Evolutionary conservation across 495 filamentous ascomycete species (phyloP).

Genomic region (Neurospora sp.): DNA sequence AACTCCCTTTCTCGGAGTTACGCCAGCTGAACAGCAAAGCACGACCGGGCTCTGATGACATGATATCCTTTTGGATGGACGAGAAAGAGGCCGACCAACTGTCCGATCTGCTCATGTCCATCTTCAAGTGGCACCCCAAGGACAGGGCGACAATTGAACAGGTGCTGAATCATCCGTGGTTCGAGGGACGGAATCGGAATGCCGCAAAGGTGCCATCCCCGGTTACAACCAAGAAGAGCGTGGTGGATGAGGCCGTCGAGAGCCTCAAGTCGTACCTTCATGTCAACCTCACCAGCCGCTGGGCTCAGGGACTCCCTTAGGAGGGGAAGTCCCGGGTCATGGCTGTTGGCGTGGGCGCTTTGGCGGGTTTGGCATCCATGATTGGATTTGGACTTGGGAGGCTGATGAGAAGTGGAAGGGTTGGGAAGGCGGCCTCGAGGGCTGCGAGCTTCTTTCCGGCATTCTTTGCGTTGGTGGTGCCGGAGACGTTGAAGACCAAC

Average conservation of each 20-base stretch:
- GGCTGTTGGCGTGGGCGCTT: not conserved
- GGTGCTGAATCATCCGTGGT: constrained; percentile 10
- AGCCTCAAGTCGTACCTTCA: too few species aligned
- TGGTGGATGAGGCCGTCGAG: too few species aligned
- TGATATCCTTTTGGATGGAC: not conserved
- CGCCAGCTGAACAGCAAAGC: too few species aligned
- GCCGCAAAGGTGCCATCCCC: not conserved
- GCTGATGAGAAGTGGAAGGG: not conserved
- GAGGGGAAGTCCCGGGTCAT: not conserved
- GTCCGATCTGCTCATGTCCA: constrained; percentile 13
- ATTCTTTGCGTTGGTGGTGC: not conserved
- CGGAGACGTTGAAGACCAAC: not conserved
- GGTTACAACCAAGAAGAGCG: too few species aligned
- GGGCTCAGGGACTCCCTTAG: not conserved
- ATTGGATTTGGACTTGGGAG: not conserved
- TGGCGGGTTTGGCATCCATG: not conserved
- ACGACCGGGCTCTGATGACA: too few species aligned
- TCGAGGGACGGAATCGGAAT: not conserved
- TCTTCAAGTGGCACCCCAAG: constrained; percentile 17
- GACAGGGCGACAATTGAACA: constrained; percentile 2
- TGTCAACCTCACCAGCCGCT: too few species aligned
- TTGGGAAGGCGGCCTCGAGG: not conserved
- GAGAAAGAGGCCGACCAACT: constrained; percentile 10
- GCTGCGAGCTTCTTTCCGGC: not conserved
- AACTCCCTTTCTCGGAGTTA: too few species aligned